phyloP scores from a whole-genome alignment of 2,329 filamentous ascomycete genomes.

The Fusarium subglutinans region DNA sequence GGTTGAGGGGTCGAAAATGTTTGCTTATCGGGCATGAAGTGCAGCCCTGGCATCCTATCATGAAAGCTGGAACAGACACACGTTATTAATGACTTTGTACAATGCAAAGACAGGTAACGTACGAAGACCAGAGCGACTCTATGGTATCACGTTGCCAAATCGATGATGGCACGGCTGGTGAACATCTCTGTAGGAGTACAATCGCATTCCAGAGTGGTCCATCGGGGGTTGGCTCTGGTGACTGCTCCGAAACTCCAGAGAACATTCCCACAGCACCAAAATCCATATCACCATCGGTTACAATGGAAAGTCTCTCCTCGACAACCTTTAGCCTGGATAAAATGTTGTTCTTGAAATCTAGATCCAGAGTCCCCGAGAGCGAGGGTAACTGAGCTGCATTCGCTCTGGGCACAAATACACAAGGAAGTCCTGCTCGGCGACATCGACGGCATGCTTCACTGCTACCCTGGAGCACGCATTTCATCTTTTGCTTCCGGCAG shows the following conservation, averaged over 20 bases:
- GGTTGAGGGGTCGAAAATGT: slow-evolving; percentile 4
- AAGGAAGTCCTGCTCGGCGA: slow-evolving; percentile 8
- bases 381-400: slow-evolving; percentile 5
- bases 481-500: slow-evolving; percentile 21
- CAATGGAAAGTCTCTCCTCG: not conserved
- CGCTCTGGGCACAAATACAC: slow-evolving; percentile 12
- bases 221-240: not conserved
- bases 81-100: not conserved
- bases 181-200: not conserved
- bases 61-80: not conserved
- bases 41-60: slow-evolving; percentile 7
- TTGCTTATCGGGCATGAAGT: slow-evolving; percentile 14
- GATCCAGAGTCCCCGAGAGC: slow-evolving; percentile 1
- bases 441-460: slow-evolving; percentile 15
- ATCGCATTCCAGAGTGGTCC: slow-evolving; percentile 6
- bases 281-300: not conserved
- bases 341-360: slow-evolving; percentile 13
- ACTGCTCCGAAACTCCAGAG: not conserved
- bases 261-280: not conserved
- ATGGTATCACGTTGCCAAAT: slow-evolving; percentile 10
- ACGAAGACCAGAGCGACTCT: slow-evolving; percentile 13
- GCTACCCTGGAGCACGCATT: slow-evolving; percentile 19
- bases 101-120: not conserved
- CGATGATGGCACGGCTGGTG: not conserved
- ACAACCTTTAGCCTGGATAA: not conserved